Conservation (phyloP, 441 rosid species). For the Jatropha multifida region DNA sequence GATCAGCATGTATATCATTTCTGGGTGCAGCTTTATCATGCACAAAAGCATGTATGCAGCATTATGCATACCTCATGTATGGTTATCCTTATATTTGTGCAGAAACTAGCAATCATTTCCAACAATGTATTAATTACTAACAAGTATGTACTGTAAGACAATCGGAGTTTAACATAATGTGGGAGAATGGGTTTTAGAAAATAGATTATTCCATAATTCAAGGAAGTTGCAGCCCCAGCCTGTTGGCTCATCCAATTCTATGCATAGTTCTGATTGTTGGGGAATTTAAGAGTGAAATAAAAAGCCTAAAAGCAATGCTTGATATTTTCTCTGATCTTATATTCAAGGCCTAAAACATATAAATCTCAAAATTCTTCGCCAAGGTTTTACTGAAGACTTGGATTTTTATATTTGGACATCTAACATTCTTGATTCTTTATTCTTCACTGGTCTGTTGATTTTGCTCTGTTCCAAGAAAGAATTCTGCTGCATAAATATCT, state of each 20-base stretch:
- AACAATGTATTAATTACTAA: too few relatives aligned
- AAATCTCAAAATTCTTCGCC: not conserved
- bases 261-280: not conserved
- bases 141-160: too few relatives aligned
- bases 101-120: not conserved
- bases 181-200: not conserved
- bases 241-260: not conserved
- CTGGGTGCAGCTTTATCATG: not conserved
- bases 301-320: not conserved
- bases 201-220: slow-evolving; percentile 1
- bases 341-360: not conserved
- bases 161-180: not conserved
- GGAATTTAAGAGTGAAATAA: not conserved
- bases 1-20: not conserved
- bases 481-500: not conserved
- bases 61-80: not conserved
- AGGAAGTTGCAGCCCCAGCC: not conserved
- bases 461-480: not conserved
- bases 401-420: not conserved
- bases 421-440: not conserved
- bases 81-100: not conserved
- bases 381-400: not conserved
- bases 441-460: not conserved
- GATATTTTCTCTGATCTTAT: not conserved
- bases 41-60: not conserved